Evolutionary conservation across 2,329 filamentous ascomycete species (phyloP), one percentile per base, ranked within the genome.

Genomic region (Diaporthe citriasiana): DNA sequence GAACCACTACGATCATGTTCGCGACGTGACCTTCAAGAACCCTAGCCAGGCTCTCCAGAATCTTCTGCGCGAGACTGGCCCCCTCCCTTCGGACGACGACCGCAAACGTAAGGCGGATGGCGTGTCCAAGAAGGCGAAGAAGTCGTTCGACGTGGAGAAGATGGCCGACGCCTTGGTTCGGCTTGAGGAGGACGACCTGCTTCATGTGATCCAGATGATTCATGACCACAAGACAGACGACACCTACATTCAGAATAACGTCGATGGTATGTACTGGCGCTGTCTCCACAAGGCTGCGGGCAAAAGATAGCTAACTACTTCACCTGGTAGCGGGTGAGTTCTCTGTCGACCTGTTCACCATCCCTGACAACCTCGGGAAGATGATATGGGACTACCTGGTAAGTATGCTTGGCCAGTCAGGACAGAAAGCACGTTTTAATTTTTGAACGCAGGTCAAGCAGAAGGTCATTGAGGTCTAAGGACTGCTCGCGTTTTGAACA

Each of bases 271-370:
- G 93, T 89, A 33, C 57, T 50, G 72, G 27, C 53, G 56, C 51
- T 70, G 53, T 55, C 74, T 73, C 76, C 76, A 15, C 71, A 69
- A n/a, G 13, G 30, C 15, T 13, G 47, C 19, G 15, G 42, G 33
- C 9, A 63, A 2, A 30, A 42, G 56, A 45, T 25, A 19, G 47
- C 71, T 72, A 45, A 72, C 40, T 38, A 12, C 25, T 17, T n/a
- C 57, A 27, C 15, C 76, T 76, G 80, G 79, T 83, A 89, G 95
- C 95, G 81, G 97, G 97, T 80, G 97, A 99, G 85, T 99, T 99
- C 86, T 97, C 98, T 75, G 96, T 99, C 78, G 97, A 99, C 81
- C 89, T 99, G 74, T 98, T 98, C 86, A 98, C 97, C n/a, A 91
- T 99, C 77, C 95, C 97, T 0, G 97, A 98, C 77, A 85, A 87